Base-by-base conservation (phyloP, 2,329 filamentous ascomycete species). In the Penicillium sclerotiorum region DNA sequence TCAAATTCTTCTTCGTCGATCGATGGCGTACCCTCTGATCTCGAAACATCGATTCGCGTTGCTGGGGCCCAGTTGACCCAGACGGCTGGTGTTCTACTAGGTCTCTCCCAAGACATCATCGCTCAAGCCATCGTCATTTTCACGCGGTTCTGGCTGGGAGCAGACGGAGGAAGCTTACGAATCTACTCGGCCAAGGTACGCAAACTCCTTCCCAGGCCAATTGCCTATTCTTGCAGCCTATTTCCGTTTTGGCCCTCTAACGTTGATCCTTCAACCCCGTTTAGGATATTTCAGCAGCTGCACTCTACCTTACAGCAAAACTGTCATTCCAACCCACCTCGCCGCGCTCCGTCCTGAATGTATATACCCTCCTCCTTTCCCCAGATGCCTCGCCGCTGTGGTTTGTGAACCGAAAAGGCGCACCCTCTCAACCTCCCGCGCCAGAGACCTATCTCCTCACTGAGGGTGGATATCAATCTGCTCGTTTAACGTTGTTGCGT, bases 111-210 rank as follows among this genome's bases (percentile, higher is more conserved):
- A 67, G 89, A 91, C 59, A 84, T 90, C 32, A 89, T 94, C 32
- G 89, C 91, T 4, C 89, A 91, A 64, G 90, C 92, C 3, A 89
- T 92, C 64, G 84, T 96, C 33, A 73, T 94, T 0, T 83, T 95
- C 27, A 86, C 87, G 44, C 83, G 93, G 12, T 94, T 90, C 73
- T 95, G 89, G 87, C 75, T 90, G 22, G 74, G 73, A 0, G 56
- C 71, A 13, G 74, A 76, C 44, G 73, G 74, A 5, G 73, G 73
- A 9, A 76, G 74, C 57, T 61, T 76, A 38, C 64, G 66, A 13
- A 69, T 75, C 15, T 71, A 75, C 49, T 66, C 71, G 5, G 68
- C 65, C 18, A 75, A 76, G 67, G 74, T 76, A 53, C 32, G 49
- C 15, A 37, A 25, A 18, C 33, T 27, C 13, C 32, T 8, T 22